Conservation (phyloP, 108 stramenopile genomes). For the Cyclotella cryptica region DNA sequence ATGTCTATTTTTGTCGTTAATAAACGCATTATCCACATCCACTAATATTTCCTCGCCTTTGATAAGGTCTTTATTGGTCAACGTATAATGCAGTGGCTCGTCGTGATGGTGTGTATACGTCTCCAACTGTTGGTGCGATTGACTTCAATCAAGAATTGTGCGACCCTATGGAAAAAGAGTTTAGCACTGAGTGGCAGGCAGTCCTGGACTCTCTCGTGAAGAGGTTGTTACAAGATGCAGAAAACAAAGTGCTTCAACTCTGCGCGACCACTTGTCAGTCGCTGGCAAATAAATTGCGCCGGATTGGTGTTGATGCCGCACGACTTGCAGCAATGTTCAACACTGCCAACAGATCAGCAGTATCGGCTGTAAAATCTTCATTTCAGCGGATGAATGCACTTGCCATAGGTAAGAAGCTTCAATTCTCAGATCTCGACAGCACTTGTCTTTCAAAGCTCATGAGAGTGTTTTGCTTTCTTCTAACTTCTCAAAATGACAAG, state of each 20-base stretch:
- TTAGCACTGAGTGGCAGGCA: conserved; percentile 50
- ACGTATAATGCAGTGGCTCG: conserved; percentile 50
- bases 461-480: no score
- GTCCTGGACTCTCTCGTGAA: conserved; percentile 37
- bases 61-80: conserved; percentile 25
- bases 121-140: conserved; percentile 39
- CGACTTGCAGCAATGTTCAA: conserved; percentile 41
- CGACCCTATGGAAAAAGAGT: conserved; percentile 58
- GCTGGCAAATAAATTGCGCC: conserved; percentile 16
- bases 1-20: no score
- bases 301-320: conserved; percentile 22
- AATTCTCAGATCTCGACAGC: neutral
- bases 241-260: conserved; percentile 30
- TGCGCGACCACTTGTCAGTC: conserved; percentile 25
- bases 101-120: conserved; percentile 54
- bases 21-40: no score
- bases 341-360: conserved; percentile 37
- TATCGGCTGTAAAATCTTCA: conserved; percentile 30
- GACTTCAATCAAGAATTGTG: conserved; percentile 54
- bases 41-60: no score
- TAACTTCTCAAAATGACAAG: neutral
- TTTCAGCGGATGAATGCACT: conserved; percentile 31
- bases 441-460: no score
- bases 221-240: conserved; percentile 20
- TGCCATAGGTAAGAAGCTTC: conserved; percentile 9